Evolutionary conservation across 768 basidiomycete genomes (phyloP).

Genomic region (Termitomyces sp.): DNA sequence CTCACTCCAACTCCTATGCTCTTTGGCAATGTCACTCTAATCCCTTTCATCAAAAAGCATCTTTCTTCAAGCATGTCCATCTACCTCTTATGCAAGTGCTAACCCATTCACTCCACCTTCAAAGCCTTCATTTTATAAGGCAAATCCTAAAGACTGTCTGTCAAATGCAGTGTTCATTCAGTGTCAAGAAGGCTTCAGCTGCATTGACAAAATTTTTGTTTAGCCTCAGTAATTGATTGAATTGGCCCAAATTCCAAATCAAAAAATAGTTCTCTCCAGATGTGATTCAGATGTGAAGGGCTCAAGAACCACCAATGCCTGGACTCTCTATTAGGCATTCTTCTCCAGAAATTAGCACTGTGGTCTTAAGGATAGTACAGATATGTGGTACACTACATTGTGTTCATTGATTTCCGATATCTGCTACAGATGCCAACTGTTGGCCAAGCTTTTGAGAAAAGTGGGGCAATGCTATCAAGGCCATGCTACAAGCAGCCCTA

Average conservation of each 20-base stretch:
- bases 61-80: too few species aligned
- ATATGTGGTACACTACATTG: background rate
- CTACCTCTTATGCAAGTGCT: too few species aligned
- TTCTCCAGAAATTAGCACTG: background rate
- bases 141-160: background rate
- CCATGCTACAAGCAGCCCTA: background rate
- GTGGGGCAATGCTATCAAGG: background rate
- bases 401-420: background rate
- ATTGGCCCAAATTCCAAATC: background rate
- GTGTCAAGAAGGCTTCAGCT: background rate
- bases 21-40: too few species aligned
- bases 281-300: background rate
- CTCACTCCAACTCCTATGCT: too few species aligned
- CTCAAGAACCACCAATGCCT: background rate
- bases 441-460: background rate
- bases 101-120: background rate
- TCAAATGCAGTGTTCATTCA: background rate
- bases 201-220: background rate
- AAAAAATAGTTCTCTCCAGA: background rate
- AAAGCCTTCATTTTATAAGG: background rate
- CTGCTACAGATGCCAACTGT: background rate
- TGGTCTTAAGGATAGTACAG: background rate
- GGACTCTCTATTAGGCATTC: background rate
- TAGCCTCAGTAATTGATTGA: background rate
- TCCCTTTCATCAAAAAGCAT: too few species aligned